Evolutionary conservation across 768 basidiomycete genomes (phyloP), one percentile per base, ranked within the genome.

Genomic region (Calocera cornea): DNA sequence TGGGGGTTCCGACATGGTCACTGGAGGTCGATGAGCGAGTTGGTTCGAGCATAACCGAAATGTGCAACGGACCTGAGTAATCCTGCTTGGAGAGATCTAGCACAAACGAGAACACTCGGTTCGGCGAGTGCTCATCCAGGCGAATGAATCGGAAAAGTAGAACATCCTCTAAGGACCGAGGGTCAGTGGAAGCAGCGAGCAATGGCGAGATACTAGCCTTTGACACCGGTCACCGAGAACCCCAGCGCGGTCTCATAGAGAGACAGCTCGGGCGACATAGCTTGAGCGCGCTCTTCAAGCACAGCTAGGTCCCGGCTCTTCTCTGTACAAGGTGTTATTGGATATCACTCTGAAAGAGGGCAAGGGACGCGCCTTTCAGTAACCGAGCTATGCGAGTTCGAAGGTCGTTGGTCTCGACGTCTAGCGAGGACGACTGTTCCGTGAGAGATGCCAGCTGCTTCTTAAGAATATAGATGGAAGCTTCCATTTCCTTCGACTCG

Each of bases 1-100:
- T 10, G 82, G 80, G 0, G 92, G 92, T 8, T 86, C 87, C 5
- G 86, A 86, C 27, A 88, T 90, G n/a, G 90, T 82, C 0, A 94
- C 93, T 95, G 72, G 29, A 34, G 38, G 36, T 64, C 22, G 22
- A 41, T 31, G 14, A 36, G 64, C 29, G 54, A 65, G n/a, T 68
- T 68, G 69, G 49, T n/a, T 69, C 17, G 66, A 27, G 34, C 34
- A 41, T 47, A 7, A 3, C 24, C 27, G 31, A 40, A 36, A 5
- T 36, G 36, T 54, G 8, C 64, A 34, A 71, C 81, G 38, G 50
- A 92, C 92, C 89, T 80, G 83, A 83, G 72, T 89, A 92, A 1
- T 77, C 77, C 29, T 79, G 76, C 27, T 77, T 77, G 1, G 87
- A 84, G 22, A 90, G 79, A 72, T 95, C 90, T n/a, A 94, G 75